A percentile compares a stretch with the other conserved stretches of the same genome.
phyloP scores from a whole-genome alignment of 306 rosid genomes.

The Albizia julibrissin region DNA sequence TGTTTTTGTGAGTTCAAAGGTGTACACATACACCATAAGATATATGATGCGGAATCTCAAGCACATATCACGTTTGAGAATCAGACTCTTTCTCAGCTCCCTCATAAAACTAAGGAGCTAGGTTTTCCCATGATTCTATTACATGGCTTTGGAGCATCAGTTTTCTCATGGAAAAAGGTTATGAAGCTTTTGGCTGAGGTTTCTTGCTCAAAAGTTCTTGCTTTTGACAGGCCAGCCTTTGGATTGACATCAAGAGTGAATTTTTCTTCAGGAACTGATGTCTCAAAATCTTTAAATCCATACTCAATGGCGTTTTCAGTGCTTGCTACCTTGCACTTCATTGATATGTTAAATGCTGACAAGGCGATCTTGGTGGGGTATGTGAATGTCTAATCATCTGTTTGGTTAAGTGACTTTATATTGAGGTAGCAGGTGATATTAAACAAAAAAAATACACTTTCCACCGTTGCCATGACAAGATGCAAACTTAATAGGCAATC shows the following conservation, averaged over 20 bases:
- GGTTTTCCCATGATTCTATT: conserved; percentile 74
- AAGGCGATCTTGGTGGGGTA: conserved; percentile 84
- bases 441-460: conserved; percentile 7
- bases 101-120: conserved; percentile 44
- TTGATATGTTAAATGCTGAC: conserved; percentile 66
- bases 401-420: background rate
- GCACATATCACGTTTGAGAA: conserved; percentile 38
- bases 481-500: conserved; percentile 10
- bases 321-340: conserved; percentile 82
- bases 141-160: conserved; percentile 94
- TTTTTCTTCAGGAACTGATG: conserved; percentile 44
- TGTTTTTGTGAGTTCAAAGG: conserved; percentile 79
- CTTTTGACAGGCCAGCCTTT: conserved; percentile 98
- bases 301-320: conserved; percentile 85
- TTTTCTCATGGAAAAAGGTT: conserved; percentile 82
- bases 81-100: conserved; percentile 33
- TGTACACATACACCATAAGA: conserved; percentile 83
- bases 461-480: background rate
- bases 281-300: conserved; percentile 62
- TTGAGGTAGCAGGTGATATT: conserved; percentile 2
- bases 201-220: conserved; percentile 75
- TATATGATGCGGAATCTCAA: conserved; percentile 55
- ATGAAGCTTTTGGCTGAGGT: conserved; percentile 78
- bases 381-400: conserved; percentile 38
- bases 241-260: conserved; percentile 83